Evolutionary conservation across 345 rosid genomes (phyloP).

Genomic region (Kernera saxatilis): DNA sequence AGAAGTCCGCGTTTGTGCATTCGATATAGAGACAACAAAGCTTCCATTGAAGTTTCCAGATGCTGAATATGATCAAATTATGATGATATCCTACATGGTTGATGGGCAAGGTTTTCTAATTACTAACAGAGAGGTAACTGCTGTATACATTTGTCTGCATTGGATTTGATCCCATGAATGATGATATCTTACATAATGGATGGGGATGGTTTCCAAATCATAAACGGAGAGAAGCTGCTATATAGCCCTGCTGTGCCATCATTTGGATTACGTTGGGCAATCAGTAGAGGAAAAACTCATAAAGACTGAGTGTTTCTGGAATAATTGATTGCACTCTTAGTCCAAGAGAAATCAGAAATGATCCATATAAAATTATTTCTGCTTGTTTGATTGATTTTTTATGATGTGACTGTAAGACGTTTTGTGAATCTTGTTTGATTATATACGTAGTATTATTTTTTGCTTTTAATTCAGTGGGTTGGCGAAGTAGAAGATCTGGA

Average conservation of each 20-base stretch:
- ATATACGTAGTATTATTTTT: not conserved
- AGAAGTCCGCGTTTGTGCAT: slow-evolving; percentile 87
- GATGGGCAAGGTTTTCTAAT: slow-evolving; percentile 91
- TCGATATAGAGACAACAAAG: slow-evolving; percentile 92
- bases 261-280: not conserved
- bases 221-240: not conserved
- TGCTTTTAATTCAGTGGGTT: slow-evolving; percentile 54
- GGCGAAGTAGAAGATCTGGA: slow-evolving; percentile 92
- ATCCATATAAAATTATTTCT: not conserved
- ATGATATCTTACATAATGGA: not conserved
- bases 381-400: not conserved
- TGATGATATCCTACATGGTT: slow-evolving; percentile 99
- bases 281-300: slow-evolving; percentile 8
- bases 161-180: not conserved
- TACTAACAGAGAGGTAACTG: slow-evolving; percentile 84
- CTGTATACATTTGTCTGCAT: slow-evolving; percentile 1
- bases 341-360: not conserved
- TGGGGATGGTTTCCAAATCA: not conserved
- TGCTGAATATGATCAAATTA: slow-evolving; percentile 74
- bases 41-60: slow-evolving; percentile 94
- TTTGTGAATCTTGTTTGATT: slow-evolving; percentile 17
- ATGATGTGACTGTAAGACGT: not conserved
- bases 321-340: not conserved
- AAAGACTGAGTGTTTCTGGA: not conserved
- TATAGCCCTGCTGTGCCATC: not conserved